Base-by-base conservation (phyloP, 2,329 filamentous ascomycete genomes). In the Hypoxylon sp. region DNA sequence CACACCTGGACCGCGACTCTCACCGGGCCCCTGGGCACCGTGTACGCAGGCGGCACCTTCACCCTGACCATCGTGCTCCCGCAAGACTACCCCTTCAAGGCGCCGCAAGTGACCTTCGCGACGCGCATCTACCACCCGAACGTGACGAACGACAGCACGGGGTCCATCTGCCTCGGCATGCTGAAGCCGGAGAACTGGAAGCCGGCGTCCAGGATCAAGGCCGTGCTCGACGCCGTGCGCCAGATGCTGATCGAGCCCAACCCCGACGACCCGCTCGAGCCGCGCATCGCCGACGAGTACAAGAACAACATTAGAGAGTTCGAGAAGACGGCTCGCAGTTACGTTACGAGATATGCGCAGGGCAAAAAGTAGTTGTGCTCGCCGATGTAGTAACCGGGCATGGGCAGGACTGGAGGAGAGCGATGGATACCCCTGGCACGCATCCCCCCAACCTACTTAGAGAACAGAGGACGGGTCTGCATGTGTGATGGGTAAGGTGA, bases 121-220 rank as follows among this genome's bases (percentile, higher is more conserved):
- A 97, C 94, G 57, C 95, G 95, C 82, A 92, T 97, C 85, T 98
- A 97, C 87, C 95, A 98, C 84, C 94, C 95, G 49, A 98, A 98
- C 82, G 89, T 98, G 66, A 94, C 91, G 77, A 96, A 97, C 86
- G 94, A 97, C 81, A 87, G 88, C 77, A 88, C 90, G 73, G 95
- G 95, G 69, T 91, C 87, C 82, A 93, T 98, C 89, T 98, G 95
- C 82, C 86, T 98, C 49, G 90, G 89, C 67, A 88, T 95, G 81
- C 89, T 98, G 74, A 93, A 95, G 79, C 81, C 91, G 31, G 94
- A 97, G 76, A 91, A 93, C 81, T 98, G 95, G 95, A 98, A 97
- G 86, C 95, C 95, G 17, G 91, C 91, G 68, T 92, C 91, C 76
- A 92, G 91, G 82, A 87, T 97, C 72, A 82, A 83, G 50, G 88